phyloP scores from a whole-genome alignment of 2,329 filamentous ascomycete genomes.

The Colletotrichum truncatum region DNA sequence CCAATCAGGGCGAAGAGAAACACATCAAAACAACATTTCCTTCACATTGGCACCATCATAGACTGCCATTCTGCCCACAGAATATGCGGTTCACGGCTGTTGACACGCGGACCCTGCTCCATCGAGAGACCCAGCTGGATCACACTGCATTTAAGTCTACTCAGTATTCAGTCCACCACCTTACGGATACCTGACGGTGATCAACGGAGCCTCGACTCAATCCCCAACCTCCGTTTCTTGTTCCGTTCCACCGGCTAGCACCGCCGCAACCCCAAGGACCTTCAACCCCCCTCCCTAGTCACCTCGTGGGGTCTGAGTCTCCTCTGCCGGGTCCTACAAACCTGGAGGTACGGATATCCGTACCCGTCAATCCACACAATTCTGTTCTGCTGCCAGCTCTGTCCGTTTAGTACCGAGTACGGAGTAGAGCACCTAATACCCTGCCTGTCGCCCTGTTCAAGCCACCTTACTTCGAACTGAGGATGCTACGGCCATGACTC shows the following conservation, averaged over 20 bases:
- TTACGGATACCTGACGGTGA: no score
- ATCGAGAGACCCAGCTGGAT: not conserved
- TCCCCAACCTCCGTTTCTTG: conserved; percentile 11
- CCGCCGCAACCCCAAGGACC: not conserved
- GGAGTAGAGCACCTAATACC: no score
- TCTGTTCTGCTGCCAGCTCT: not conserved
- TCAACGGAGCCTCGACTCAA: not conserved
- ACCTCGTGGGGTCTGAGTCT: conserved; percentile 14
- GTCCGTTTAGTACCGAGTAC: not conserved
- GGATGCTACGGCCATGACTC: conserved; percentile 11
- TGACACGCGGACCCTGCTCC: not conserved
- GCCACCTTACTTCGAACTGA: not conserved
- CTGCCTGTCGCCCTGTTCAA: not conserved
- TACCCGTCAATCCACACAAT: not conserved
- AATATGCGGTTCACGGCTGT: not conserved
- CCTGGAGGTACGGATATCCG: no score
- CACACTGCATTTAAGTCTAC: not conserved
- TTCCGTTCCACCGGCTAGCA: not conserved
- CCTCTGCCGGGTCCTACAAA: no score
- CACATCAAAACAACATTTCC: conserved; percentile 1
- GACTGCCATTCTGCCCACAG: not conserved
- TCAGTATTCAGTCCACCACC: not conserved
- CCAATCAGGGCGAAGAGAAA: not conserved
- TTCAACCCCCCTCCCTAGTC: not conserved
- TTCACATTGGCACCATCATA: not conserved